These are phyloP conservation scores for Aegilops tauschii DNA, from an alignment of 176 grass and related monocot species.

Conservation along the genomic window DNA sequence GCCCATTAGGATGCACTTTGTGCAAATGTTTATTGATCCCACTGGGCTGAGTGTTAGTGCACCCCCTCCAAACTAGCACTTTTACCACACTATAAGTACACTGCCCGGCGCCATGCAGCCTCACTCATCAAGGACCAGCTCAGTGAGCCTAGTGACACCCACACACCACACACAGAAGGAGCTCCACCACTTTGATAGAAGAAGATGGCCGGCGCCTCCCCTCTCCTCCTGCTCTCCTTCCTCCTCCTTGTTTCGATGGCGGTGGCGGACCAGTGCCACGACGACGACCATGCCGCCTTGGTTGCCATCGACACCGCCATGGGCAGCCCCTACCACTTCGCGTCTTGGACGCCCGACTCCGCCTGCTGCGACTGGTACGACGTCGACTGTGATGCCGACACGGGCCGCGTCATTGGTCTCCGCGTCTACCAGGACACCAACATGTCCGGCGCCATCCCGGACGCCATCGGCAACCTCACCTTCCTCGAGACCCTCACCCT, in stretches of 20 bases:
- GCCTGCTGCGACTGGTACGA: constrained; percentile 60
- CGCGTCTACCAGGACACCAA: constrained; percentile 41
- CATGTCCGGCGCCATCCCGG: constrained; percentile 43
- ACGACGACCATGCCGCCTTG: constrained; percentile 40
- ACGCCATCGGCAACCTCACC: constrained; percentile 50
- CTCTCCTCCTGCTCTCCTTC: not conserved
- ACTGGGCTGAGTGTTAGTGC: not conserved
- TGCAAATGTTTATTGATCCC: constrained; percentile 1
- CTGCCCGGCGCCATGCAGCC: not conserved
- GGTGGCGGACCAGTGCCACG: constrained; percentile 31
- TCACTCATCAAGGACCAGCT: not conserved
- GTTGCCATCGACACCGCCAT: constrained; percentile 6
- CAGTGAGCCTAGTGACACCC: not conserved
- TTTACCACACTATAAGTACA: not conserved
- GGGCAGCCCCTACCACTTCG: constrained; percentile 42
- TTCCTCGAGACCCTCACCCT: constrained; percentile 32
- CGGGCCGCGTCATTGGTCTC: constrained; percentile 45
- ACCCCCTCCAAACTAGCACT: not conserved
- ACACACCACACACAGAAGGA: not conserved
- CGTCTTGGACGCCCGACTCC: constrained; percentile 35
- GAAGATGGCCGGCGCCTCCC: not conserved
- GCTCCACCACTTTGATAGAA: not conserved
- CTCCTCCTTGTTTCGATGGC: not conserved
- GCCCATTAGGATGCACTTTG: constrained; percentile 19
- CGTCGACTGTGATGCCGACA: constrained; percentile 42